These are phyloP conservation scores for Ogataea zsoltii DNA, from an alignment of 805 yeast species.

Conservation along the genomic window DNA sequence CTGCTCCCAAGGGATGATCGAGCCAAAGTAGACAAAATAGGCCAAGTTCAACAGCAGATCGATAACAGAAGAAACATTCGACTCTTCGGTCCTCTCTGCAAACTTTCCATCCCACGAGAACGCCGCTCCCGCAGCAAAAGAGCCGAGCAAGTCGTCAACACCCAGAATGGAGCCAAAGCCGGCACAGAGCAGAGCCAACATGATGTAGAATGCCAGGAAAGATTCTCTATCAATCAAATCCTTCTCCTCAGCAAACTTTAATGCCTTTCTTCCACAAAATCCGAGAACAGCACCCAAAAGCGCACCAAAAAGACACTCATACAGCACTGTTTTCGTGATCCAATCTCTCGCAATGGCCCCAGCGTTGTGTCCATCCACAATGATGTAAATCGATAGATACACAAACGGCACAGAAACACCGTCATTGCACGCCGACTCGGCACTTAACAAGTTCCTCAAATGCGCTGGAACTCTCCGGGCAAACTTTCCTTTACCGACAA, in stretches of 20 bases:
- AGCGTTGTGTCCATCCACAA: constrained; percentile 49
- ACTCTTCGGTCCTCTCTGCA: constrained; percentile 57
- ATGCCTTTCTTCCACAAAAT: constrained; percentile 46
- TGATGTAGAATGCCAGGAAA: constrained; percentile 53
- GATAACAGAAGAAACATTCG: constrained; percentile 63
- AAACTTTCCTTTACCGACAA: constrained; percentile 71
- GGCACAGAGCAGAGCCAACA: constrained; percentile 56
- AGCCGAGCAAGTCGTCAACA: constrained; percentile 68
- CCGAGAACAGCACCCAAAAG: constrained; percentile 58
- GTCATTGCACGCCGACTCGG: constrained; percentile 77
- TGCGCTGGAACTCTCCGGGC: constrained; percentile 67
- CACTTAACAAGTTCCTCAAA: constrained; percentile 59
- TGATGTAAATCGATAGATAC: constrained; percentile 55
- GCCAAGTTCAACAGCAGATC: constrained; percentile 66
- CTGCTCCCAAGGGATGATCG: constrained; percentile 67
- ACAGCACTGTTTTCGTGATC: constrained; percentile 59
- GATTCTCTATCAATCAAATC: constrained; percentile 63
- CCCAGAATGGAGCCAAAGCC: constrained; percentile 68
- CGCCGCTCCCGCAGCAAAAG: constrained; percentile 72
- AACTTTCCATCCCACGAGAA: constrained; percentile 76
- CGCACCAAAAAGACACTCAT: constrained; percentile 61
- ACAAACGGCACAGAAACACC: constrained; percentile 74
- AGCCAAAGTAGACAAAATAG: constrained; percentile 68
- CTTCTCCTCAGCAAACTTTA: constrained; percentile 52
- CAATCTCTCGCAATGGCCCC: constrained; percentile 60